Evolutionary conservation across 2,329 filamentous ascomycete species (phyloP), one percentile per base, ranked within the genome.

Genomic region (Curvularia lunata): DNA sequence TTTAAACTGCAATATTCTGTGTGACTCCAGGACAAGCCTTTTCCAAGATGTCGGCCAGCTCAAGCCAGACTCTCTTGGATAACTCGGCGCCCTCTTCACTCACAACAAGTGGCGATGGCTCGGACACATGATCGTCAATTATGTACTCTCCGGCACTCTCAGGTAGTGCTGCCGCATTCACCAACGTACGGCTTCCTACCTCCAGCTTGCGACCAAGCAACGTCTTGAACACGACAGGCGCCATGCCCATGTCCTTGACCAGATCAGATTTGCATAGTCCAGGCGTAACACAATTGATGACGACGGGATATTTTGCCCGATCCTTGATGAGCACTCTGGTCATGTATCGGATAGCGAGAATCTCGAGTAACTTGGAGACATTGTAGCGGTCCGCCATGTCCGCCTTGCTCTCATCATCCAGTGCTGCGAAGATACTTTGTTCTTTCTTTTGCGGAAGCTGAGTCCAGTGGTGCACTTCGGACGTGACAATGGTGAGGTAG

Each of bases 141-240:
- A 79, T 52, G 46, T 78, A 79, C 56, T 73, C 62, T 0, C 77
- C 77, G 5, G 61, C 73, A 48, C 74, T 69, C 4, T 52, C 38
- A 0, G 73, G 74, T 21, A 52, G 59, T 27, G 66, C 47, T 6
- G 68, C 75, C 1, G 71, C 76, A 56, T 74, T 61, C 1, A 79
- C 75, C 21, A 79, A 58, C 1, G 72, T 78, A n/a, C 77, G 59
- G 5, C 65, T 66, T 0, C 78, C 78, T 7, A 75, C 75, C 56
- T 79, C 77, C 0, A 72, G 73, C 5, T 68, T 73, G 4, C 77
- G 62, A 3, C 69, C 75, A n/a, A 71, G 52, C 10, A 64, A 19
- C 13, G 52, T 19, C 49, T 62, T 61, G 21, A 68, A 38, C 8
- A 63, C 30, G 8, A 49, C 41, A 2, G 65, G 34, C 3, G 40